A percentile compares a stretch with the other conserved stretches of the same genome.
phyloP scores from a whole-genome alignment of 805 yeast species.

The Starmera caribaea region DNA sequence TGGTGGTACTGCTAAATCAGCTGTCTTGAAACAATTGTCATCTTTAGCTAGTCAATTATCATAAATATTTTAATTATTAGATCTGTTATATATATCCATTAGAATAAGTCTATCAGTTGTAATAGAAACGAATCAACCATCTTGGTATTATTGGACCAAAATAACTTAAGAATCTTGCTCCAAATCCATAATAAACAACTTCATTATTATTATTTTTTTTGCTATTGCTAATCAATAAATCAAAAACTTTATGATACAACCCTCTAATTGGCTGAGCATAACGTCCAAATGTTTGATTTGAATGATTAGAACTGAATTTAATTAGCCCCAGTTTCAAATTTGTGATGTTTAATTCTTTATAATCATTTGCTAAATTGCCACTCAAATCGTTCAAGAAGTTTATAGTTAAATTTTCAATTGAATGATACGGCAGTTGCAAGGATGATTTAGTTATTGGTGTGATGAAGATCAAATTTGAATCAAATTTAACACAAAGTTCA shows the following conservation, averaged over 20 bases:
- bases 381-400: constrained; percentile 31
- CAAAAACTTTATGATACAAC: constrained; percentile 15
- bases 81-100: too few species aligned
- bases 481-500: constrained; percentile 39
- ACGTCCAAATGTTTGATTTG: constrained; percentile 11
- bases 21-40: constrained; percentile 68
- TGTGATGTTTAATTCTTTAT: constrained; percentile 32
- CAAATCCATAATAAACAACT: constrained; percentile 16
- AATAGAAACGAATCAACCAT: constrained; percentile 12
- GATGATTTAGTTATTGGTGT: constrained; percentile 48
- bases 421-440: constrained; percentile 50
- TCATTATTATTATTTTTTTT: constrained; percentile 2
- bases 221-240: constrained; percentile 10
- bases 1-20: constrained; percentile 94
- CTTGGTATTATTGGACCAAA: constrained; percentile 14
- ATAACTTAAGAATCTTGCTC: constrained; percentile 11
- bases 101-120: neutral
- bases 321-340: constrained; percentile 39
- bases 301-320: constrained; percentile 24
- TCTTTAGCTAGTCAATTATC: constrained; percentile 21
- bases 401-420: constrained; percentile 49
- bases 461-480: constrained; percentile 39
- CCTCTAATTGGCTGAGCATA: constrained; percentile 12
- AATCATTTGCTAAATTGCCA: constrained; percentile 25
- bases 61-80: too few species aligned